Base-by-base conservation (phyloP, 768 basidiomycete species). In the Mycena leptocephala region DNA sequence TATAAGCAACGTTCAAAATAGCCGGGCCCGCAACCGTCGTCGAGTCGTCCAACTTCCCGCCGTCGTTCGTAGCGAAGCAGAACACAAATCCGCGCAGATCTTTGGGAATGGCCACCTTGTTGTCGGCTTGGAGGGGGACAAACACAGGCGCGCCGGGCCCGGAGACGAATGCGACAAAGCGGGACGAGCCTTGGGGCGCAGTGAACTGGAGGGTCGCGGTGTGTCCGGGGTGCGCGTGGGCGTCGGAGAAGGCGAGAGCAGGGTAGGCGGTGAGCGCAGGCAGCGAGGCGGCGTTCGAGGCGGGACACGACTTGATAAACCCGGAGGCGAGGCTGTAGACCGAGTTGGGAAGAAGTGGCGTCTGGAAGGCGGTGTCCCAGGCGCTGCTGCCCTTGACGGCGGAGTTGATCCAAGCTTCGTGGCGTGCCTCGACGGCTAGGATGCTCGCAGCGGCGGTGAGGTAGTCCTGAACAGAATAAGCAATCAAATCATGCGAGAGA, bases 381-480 rank as follows among this genome's bases (percentile, higher is more conserved):
- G 89, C 83, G 37, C 87, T 82, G 32, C 79, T 80, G 65, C 88
- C 84, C 63, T 81, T 78, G 20, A 88, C 87, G 18, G 86, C 85
- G 14, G 86, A 83, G 70, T 82, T 78, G 39, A 92, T 78, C 90
- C 91, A 92, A 8, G 88, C 84, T 26, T 87, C 85, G 79, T 92
- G 91, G 37, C 90, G 86, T 56, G 89, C 85, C 81, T 93, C 91
- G 65, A 87, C 88, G 24, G 89, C 86, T 33, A 95, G 86, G 78
- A 95, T 94, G 28, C 90, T 88, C 1, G 88, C 93, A 7, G 91
- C 89, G 16, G 89, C 88, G 13, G 90, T 90, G 28, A 92, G 81
- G 80, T 90, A 90, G 37, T 85, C 84, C 82, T 88, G 79, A 74
- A 53, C 13, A 8, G 32, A 2, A 30, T 32, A n/a, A 53, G 48